These are phyloP conservation scores for Boletus rufocinnamomeus DNA, from an alignment of 768 basidiomycete species.

Conservation along the genomic window DNA sequence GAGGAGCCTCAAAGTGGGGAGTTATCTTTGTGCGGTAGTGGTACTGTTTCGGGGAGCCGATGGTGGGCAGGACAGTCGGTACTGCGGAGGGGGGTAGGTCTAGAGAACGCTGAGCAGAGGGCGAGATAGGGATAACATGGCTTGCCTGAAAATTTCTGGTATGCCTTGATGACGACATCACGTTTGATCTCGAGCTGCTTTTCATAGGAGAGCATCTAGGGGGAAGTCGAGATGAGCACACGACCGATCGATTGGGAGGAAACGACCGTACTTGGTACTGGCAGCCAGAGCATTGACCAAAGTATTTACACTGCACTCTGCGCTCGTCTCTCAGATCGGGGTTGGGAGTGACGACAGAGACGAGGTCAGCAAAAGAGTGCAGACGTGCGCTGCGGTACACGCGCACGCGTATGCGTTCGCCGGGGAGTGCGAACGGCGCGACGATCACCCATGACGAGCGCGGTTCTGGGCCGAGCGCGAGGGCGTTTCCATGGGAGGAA, in stretches of 20 bases:
- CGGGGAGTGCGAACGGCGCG: conserved; percentile 82
- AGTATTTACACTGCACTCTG: conserved; percentile 79
- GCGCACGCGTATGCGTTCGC: conserved; percentile 72
- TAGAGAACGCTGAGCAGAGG: conserved; percentile 11
- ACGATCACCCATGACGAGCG: conserved; percentile 76
- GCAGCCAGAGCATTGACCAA: conserved; percentile 88
- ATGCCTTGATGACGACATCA: conserved; percentile 84
- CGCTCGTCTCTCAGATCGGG: conserved; percentile 61
- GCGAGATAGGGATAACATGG: conserved; percentile 25
- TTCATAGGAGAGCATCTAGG: conserved; percentile 90
- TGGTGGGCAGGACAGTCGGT: conserved; percentile 70
- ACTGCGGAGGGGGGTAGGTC: conserved; percentile 57
- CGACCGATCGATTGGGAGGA: neutral
- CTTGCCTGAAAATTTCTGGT: conserved; percentile 63
- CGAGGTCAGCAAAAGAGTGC: conserved; percentile 74
- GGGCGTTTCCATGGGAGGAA: conserved; percentile 64
- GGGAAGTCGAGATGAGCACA: neutral
- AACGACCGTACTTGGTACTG: conserved; percentile 75
- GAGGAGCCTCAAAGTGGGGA: conserved; percentile 88
- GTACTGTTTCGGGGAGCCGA: conserved; percentile 88
- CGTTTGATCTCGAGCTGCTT: conserved; percentile 85
- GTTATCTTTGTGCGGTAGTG: conserved; percentile 96
- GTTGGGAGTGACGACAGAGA: conserved; percentile 68
- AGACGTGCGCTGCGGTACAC: conserved; percentile 71
- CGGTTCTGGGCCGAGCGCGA: conserved; percentile 53